Base-by-base conservation (phyloP, 2,329 filamentous ascomycete genomes). In the Colletotrichum paranaense region DNA sequence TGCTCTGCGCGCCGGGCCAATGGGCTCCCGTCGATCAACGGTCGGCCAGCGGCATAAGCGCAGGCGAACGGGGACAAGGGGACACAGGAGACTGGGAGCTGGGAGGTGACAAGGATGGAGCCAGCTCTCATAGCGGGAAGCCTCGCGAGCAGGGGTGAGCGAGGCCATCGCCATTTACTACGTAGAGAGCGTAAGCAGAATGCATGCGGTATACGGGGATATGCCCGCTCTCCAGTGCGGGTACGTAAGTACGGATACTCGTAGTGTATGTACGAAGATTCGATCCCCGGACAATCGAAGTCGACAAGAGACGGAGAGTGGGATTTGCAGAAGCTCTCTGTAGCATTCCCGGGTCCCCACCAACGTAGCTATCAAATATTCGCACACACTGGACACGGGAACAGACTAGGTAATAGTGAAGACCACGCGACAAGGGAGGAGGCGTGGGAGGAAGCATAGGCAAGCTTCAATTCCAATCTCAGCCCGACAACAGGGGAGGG, bases 1-100 rank as follows among this genome's bases (percentile, higher is more conserved):
- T 68, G 38, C 14, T 38, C 38, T 24, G 38, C 35, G 69, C 28
- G 57, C 57, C 35, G 64, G 38, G 68, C 68, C 68, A 72, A 72
- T 72, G 58, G 69, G 30, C 60, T 58, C 35, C 53, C 52, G 67
- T 70, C 60, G 67, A 72, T 72, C 69, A 72, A 72, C 64, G 69
- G 69, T 72, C 58, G 28, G 56, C 62, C 42, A 56, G 63, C 62
- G 46, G 68, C 59, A 67, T 55, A 55, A 68, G 52, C 53, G 38
- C 42, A 59, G 30, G 28, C 38, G 58, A 68, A 68, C 46, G 28
- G 63, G 42, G 19, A 49, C 42, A 58, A 24, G 57, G 57, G 12
- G 26, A 30, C 30, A 30, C 30, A 30, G 30, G 30, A 9, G 30
- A 42, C 38, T 42, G 38, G 65, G 38, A 57, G 28, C 11, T 62